Evolutionary conservation across 2,329 filamentous ascomycete genomes (phyloP).

Genomic region (Aspergillus clavatus): DNA sequence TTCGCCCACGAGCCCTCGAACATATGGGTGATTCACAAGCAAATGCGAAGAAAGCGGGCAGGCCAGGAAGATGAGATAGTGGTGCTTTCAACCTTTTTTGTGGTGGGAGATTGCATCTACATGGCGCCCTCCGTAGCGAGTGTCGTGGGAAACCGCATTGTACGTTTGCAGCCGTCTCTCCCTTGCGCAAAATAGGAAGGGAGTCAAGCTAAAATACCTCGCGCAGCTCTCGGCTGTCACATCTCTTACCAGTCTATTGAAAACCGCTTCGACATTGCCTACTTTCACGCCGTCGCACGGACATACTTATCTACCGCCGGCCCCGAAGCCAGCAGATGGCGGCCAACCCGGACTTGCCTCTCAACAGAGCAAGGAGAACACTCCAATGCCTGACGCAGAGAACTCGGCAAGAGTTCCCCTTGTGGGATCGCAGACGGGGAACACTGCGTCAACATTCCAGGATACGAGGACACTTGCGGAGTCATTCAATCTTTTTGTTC

Average conservation of each 20-base stretch:
- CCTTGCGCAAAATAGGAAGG: constrained; percentile 3
- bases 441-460: constrained; percentile 24
- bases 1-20: constrained; percentile 45
- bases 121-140: constrained; percentile 59
- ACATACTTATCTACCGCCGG: constrained; percentile 54
- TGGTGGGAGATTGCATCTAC: constrained; percentile 56
- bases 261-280: constrained; percentile 50
- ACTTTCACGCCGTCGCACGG: constrained; percentile 56
- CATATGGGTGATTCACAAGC: constrained; percentile 59
- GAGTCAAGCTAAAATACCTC: constrained; percentile 4
- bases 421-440: constrained; percentile 17
- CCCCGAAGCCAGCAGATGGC: constrained; percentile 37
- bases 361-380: constrained; percentile 47
- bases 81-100: constrained; percentile 55
- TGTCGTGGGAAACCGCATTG: constrained; percentile 52
- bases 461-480: constrained; percentile 42
- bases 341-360: constrained; percentile 30
- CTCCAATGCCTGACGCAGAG: constrained; percentile 41
- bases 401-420: constrained; percentile 24
- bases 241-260: constrained; percentile 52
- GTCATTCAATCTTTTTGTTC: constrained; percentile 48
- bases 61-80: constrained; percentile 47
- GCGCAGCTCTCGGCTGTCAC: constrained; percentile 49
- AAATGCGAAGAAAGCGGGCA: constrained; percentile 45
- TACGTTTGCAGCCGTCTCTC: constrained; percentile 27